Evolutionary conservation across 352 stramenopile species (phyloP), one percentile per base, ranked within the genome.

Genomic region (Pythium apleroticum): DNA sequence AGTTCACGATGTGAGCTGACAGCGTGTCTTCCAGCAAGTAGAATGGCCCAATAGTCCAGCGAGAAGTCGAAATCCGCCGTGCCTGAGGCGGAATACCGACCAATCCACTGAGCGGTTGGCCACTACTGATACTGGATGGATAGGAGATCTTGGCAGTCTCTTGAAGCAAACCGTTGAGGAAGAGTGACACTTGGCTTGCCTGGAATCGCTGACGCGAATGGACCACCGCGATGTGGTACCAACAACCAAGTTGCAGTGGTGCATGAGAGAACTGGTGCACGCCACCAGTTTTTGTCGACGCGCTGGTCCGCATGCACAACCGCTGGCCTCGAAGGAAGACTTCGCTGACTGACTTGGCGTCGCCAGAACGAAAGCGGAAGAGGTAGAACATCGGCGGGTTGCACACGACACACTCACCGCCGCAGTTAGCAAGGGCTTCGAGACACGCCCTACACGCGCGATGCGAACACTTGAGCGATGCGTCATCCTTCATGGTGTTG

Each of bases 311-410:
- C 81, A 92, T 92, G 57, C 60, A 81, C n/a, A 92, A 27, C 52
- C 81, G 87, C 5, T 73, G 54, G 27, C 81, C 84, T 64, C 85
- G 85, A 11, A 92, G 41, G 56, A 88, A 90, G 20, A 78, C 58
- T 66, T 92, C 84, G 46, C 73, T 83, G 19, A 92, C 76, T 4
- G 80, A 90, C 49, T 90, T 90, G 17, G 74, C 72, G 52, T 92
- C 84, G 17, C 78, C 67, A 9, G 84, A 92, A 1, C 84, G 81
- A 71, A 90, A 84, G 22, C 84, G 74, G 39, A 84, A 90, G 14
- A 92, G 54, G 57, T 87, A 90, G 56, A 92, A 88, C 54, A 78
- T 88, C 3, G 84, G 84, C 10, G 81, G 75, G 43, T 92, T 92
- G 62, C 84, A 92, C 45, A 90, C 75, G 9, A 84, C 74, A 41